Conservation (phyloP, 1,139 yeast species). For the Hyphopichia fennica region DNA sequence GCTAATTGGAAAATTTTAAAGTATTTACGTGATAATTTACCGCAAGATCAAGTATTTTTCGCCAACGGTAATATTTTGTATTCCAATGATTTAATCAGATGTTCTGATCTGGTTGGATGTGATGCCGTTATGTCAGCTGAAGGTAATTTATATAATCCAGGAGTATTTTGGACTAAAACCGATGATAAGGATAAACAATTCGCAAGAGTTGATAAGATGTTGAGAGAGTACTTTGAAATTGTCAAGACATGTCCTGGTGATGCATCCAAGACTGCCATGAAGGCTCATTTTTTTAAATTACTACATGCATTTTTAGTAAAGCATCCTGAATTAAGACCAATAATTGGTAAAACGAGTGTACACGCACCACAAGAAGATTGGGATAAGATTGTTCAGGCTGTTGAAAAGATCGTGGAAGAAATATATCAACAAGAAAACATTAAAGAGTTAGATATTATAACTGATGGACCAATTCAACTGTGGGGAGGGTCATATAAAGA, state of each 20-base stretch:
- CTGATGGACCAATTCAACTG: slow-evolving; percentile 52
- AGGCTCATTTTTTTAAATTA: slow-evolving; percentile 88
- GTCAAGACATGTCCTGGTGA: slow-evolving; percentile 65
- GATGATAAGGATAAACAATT: slow-evolving; percentile 63
- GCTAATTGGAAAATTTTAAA: slow-evolving; percentile 88
- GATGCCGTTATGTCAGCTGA: slow-evolving; percentile 99
- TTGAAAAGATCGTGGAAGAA: slow-evolving; percentile 63
- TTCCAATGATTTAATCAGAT: slow-evolving; percentile 73
- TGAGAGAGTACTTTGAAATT: slow-evolving; percentile 86
- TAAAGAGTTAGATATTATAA: slow-evolving; percentile 49
- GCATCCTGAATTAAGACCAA: slow-evolving; percentile 76
- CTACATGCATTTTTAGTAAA: slow-evolving; percentile 73
- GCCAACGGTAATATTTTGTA: slow-evolving; percentile 92
- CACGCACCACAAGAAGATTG: slow-evolving; percentile 55
- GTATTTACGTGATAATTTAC: slow-evolving; percentile 76
- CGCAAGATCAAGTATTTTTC: slow-evolving; percentile 81
- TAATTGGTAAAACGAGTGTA: slow-evolving; percentile 59
- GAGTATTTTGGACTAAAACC: slow-evolving; percentile 66
- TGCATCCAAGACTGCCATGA: slow-evolving; percentile 83
- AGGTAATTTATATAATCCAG: slow-evolving; percentile 92
- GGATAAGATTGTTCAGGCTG: slow-evolving; percentile 66
- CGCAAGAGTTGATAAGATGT: slow-evolving; percentile 81
- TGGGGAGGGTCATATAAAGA: slow-evolving; percentile 84
- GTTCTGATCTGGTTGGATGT: slow-evolving; percentile 61
- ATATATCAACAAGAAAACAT: slow-evolving; percentile 49